Base-by-base conservation (phyloP, 371 early-diverging fungal genomes). In the Sporodiniella umbellata region DNA sequence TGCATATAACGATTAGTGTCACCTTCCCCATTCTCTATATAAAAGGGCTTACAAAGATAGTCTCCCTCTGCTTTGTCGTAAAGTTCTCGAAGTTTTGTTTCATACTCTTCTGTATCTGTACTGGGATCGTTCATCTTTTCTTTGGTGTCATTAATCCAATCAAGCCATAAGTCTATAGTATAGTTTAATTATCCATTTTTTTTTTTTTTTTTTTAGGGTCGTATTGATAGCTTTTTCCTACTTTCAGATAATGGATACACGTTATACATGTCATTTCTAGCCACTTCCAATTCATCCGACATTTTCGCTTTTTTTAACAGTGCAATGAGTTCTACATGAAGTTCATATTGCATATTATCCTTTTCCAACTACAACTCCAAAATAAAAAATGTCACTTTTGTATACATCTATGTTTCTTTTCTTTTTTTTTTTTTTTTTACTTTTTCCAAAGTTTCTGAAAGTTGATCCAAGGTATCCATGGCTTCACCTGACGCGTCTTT, bases 111-210 rank as follows among this genome's bases (percentile, higher is more conserved):
- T 1, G 62, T 62, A 14, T 57, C 42, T n/a, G n/a, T n/a, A n/a
- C n/a, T n/a, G n/a, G n/a, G n/a, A n/a, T n/a, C n/a, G n/a, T n/a
- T n/a, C 1, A 63, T 70, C 21, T 64, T 45, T 8, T 54, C 56
- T 38, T 62, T 72, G 12, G 78, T 72, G 44, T 84, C 85, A 8
- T 80, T 58, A 51, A 86, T 73, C 88, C 88, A 87, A 45, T 81
- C 81, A 18, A 81, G 44, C 85, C 85, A 87, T 55, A 87, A 40
- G 7, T 56, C 86, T 86, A 48, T 42, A 42, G 3, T 8, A 17
- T 11, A 22, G 21, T 12, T 18, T 21, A 1, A 51, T 28, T 10
- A 28, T 28, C 4, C 4, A 28, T 28, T n/a, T n/a, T n/a, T n/a
- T n/a, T n/a, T n/a, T n/a, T n/a, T n/a, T n/a, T n/a, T n/a, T n/a